Evolutionary conservation across 441 rosid genomes (phyloP), one percentile per base, ranked within the genome.

Genomic region (Erodium trifolium): DNA sequence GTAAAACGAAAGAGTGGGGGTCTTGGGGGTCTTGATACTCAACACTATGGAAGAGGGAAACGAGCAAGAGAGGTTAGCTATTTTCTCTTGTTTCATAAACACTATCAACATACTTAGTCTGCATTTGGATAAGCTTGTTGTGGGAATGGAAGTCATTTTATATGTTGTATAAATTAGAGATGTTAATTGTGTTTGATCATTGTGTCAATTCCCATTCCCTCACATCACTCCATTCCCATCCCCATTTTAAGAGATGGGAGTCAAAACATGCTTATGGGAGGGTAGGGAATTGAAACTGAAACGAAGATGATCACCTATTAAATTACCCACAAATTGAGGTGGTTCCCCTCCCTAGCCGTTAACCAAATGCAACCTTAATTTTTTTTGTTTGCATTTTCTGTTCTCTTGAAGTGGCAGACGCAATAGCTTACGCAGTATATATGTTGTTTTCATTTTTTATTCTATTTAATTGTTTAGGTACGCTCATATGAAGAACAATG

Each of bases 401-500:
- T 59, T 29, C 19, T 16, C 23, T 39, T 51, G 37, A 65, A 51
- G 59, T 14, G 59, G 59, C 10, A 11, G 14, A 47, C 14, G 57
- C 59, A 51, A 51, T 51, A 4, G 59, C 59, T 13, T 51, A n/a
- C 59, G 1, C 4, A 51, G 59, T 51, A n/a, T 37, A 37, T 37
- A 37, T 37, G 41, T 1, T 37, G 41, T 37, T 37, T 37, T 37
- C 7, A 37, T 37, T 4, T 5, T 70, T 67, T 41, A 6, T 68
- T 29, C 29, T 2, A 71, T 62, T 70, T 47, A n/a, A 62, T 67
- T 70, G 47, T 19, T 47, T 62, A 92, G 98, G 96, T 92, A 73
- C 93, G 96, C 29, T 90, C 98, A 16, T 92, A 92, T 51, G 98
- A 90, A 83, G 98, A 92, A 77, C 94, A 90, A 80, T 81, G 86